Base-by-base conservation (phyloP, 495 filamentous ascomycete genomes). In the Aspergillus kassunensis region DNA sequence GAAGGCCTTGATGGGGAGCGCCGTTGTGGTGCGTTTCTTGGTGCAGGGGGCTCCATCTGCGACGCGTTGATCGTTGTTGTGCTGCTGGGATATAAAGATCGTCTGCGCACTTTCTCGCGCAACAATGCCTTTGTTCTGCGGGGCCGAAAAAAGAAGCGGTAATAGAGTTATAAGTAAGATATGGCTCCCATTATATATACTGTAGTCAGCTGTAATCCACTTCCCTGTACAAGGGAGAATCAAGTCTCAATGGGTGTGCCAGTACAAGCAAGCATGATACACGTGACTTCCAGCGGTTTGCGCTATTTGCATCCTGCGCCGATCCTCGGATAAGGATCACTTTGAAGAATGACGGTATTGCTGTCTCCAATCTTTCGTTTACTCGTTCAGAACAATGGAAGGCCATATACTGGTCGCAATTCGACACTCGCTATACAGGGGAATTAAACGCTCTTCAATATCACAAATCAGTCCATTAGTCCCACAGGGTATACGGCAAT, bases 1-100 rank as follows among this genome's bases (percentile, higher is more conserved):
- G 84, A 87, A 0, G 78, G 76, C 4, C 77, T 77, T 25, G 55
- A 44, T 10, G 57, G 56, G 35, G 69, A 60, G 34, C 54, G 63
- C 40, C 47, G 58, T 56, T 40, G 34, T 10, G 52, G 39, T 31
- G 58, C 54, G 47, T 57, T 51, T 53, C 62, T 65, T 53, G 69
- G 47, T 19, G 64, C 51, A 39, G 48, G 21, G 21, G 58, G 60
- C 67, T 57, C 57, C 46, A 52, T 61, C 36, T 70, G 61, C 42
- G 63, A 63, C 57, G 55, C 60, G 61, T 60, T 58, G 15, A 62
- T 55, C n/a, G 36, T 23, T 13, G 29, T 16, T 39, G 12, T 16
- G 37, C 68, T 67, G 18, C 64, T 67, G 6, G n/a, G n/a, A n/a
- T n/a, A n/a, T 76, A 27, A 27, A 27, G 24, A 27, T 27, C 24